Evolutionary conservation across 768 basidiomycete species (phyloP), one percentile per base, ranked within the genome.

Genomic region (Calocera viscosa): DNA sequence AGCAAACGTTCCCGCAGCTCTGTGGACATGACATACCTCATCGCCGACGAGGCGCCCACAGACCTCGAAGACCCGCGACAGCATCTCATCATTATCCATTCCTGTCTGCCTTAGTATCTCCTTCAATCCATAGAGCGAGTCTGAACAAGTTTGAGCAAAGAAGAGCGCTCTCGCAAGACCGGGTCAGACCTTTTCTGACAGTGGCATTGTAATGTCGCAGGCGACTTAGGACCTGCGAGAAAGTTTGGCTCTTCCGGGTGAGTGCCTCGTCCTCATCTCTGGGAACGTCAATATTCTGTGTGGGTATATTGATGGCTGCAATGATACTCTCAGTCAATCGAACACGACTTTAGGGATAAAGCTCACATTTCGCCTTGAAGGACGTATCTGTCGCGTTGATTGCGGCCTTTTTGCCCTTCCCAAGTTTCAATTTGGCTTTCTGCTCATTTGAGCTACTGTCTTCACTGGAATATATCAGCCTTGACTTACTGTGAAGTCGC

Each of bases 381-480:
- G 94, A 94, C 1, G 95, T 98, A 77, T 98, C 91, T 70, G 97
- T 84, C 3, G 85, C 90, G 81, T 98, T 98, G 53, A 78, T 81
- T 11, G 93, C 81, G 11, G 79, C 74, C 72, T 88, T 84, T 76
- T 94, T 98, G 49, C 91, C 93, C 75, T 95, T 99, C 38, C 95
- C 95, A 64, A 99, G 89, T 76, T 96, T 99, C 39, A 96, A 82
- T 76, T 90, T 97, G 28, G 91, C 86, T 91, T 94, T 97, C 92
- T 97, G 75, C 0, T 8, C 11, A 22, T 1, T 39, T 68, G 30
- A 24, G 33, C 17, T 16, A 34, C 34, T 5, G 34, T n/a, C 17
- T 12, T 34, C 41, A 40, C n/a, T 64, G 22, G 28, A 34, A 11
- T 47, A 64, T 35, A 26, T 5, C 14, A 35, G 63, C 10, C 40